Evolutionary conservation across 2,329 filamentous ascomycete genomes (phyloP), one percentile per base, ranked within the genome.

Genomic region (Fusarium gaditjirri): DNA sequence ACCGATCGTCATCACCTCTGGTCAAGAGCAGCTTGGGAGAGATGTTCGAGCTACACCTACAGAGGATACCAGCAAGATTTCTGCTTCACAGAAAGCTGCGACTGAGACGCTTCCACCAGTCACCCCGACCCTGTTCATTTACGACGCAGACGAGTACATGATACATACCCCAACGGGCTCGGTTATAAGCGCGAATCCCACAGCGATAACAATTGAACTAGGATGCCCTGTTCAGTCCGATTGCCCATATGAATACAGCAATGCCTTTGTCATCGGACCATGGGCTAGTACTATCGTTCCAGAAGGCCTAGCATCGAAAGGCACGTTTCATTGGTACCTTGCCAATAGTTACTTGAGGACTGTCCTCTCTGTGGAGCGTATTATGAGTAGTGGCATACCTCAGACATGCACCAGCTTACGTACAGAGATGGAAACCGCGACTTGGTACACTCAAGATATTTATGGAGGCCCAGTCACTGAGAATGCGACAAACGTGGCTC

Each of bases 181-280:
- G 1, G 8, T 49, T 6, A n/a, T 33, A 33, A 33, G 14, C 36
- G 54, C 8, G 17, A 35, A 64, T 17, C 46, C 39, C 5, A 64
- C 57, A 1, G 61, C 61, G 0, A 64, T 57, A 1, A 62, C 61
- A 11, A 33, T 54, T 0, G n/a, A 41, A 21, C 23, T 64, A 1
- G 16, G n/a, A 1, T 64, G 57, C 10, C n/a, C 47, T 1, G 38
- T 29, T 1, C 11, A 33, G 3, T 21, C 9, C 8, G 21, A 54
- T 19, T 55, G 38, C 13, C 38, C 53, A 25, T 33, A 13, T 8
- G 41, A 25, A 17, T 25, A 39, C 21, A 65, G 44, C 35, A 65
- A 66, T n/a, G 65, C 63, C 7, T 25, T 65, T n/a, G 43, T 68
- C 3, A 17, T 68, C 8, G 65, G 65, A 2, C 65, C 65, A 8